Percentiles rank a stretch among this genome's conserved stretches.
These are phyloP conservation scores for Tillandsia leiboldiana DNA, from an alignment of 176 grass and related monocot species.

Conservation along the genomic window DNA sequence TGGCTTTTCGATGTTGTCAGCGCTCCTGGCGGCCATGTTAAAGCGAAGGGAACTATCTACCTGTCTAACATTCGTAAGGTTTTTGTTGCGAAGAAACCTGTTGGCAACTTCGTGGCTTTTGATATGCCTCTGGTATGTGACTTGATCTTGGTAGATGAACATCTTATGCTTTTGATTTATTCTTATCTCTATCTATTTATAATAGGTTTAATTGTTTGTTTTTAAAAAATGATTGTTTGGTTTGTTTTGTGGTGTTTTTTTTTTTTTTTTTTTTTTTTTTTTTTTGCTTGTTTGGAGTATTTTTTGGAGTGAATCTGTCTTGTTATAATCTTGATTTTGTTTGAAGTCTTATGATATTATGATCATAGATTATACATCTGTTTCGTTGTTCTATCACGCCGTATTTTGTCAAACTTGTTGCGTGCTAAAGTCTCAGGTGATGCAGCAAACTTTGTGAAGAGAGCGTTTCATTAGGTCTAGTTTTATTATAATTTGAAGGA, in stretches of 20 bases:
- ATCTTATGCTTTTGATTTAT: too few relatives aligned
- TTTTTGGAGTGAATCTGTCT: not conserved
- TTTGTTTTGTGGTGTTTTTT: too few relatives aligned
- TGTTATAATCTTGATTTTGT: not conserved
- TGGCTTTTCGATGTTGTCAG: slow-evolving; percentile 25
- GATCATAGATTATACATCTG: not conserved
- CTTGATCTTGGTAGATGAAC: not conserved
- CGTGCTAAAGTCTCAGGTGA: not conserved
- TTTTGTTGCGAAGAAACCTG: slow-evolving; percentile 74
- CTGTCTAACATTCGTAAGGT: slow-evolving; percentile 94
- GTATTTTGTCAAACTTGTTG: not conserved
- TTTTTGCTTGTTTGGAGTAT: too few relatives aligned
- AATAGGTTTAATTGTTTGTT: too few relatives aligned
- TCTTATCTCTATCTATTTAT: too few relatives aligned
- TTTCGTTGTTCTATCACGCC: not conserved
- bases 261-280: too few relatives aligned
- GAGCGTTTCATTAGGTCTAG: not conserved
- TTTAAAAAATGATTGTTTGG: too few relatives aligned
- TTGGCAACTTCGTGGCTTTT: slow-evolving; percentile 81
- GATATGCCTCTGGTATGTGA: slow-evolving; percentile 82
- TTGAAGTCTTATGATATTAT: not conserved
- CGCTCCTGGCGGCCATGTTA: slow-evolving; percentile 59
- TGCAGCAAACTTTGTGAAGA: not conserved
- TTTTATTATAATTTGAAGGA: not conserved
- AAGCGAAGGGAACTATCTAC: slow-evolving; percentile 85